Evolutionary conservation across 2,329 filamentous ascomycete species (phyloP).

Genomic region (Acrodontium crateriforme): DNA sequence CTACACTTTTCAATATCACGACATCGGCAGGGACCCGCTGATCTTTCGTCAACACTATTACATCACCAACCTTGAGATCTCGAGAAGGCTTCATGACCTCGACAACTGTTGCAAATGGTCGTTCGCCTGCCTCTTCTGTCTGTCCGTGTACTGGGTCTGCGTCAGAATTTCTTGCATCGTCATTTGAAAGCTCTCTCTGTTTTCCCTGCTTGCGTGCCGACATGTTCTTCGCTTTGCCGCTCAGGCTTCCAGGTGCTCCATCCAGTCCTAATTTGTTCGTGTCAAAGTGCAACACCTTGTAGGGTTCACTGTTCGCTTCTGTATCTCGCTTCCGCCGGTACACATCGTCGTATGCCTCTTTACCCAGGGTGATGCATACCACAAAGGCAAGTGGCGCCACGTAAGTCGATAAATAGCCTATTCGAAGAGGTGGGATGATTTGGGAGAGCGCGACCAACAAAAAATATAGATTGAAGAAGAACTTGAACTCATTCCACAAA

Average conservation of each 20-base stretch:
- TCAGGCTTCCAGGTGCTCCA: constrained; percentile 19
- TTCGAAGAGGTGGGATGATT: constrained; percentile 73
- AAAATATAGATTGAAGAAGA: constrained; percentile 99
- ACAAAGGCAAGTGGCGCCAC: constrained; percentile 87
- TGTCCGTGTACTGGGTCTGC: constrained; percentile 43
- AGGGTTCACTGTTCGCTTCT: constrained; percentile 87
- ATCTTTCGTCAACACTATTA: constrained; percentile 84
- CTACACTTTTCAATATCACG: constrained; percentile 73
- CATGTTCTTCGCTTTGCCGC: constrained; percentile 15
- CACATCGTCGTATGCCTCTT: constrained; percentile 92
- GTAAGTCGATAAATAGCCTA: constrained; percentile 91
- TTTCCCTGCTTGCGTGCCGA: constrained; percentile 21
- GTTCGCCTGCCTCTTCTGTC: constrained; percentile 33
- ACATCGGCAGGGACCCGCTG: constrained; percentile 91
- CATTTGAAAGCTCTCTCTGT: constrained; percentile 16
- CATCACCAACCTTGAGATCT: constrained; percentile 85
- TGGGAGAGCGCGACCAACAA: constrained; percentile 89
- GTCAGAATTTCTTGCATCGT: constrained; percentile 45
- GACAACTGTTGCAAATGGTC: constrained; percentile 25
- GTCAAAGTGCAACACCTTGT: constrained; percentile 64
- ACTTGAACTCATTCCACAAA: constrained; percentile 96
- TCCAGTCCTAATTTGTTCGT: too few relatives aligned
- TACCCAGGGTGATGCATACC: constrained; percentile 79
- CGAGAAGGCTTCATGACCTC: constrained; percentile 71
- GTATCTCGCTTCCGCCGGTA: constrained; percentile 71